Evolutionary conservation across 1,284 basidiomycete species (phyloP).

Genomic region (Sporisorium iseilematis-ciliati): DNA sequence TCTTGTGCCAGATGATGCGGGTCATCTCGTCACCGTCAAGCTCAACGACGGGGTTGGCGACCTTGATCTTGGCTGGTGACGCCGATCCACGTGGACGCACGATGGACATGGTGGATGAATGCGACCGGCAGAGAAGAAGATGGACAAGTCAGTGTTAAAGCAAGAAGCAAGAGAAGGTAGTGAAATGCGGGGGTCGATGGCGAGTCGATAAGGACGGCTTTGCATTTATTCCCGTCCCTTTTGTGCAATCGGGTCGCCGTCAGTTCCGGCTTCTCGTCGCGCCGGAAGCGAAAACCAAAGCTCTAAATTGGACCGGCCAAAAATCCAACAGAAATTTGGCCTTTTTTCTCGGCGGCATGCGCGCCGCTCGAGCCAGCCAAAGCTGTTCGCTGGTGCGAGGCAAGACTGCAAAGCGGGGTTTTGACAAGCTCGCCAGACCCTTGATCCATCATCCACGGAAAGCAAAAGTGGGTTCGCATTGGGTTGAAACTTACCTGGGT

Average conservation of each 20-base stretch:
- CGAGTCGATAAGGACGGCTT: background rate
- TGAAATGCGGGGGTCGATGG: background rate
- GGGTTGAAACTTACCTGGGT: slow-evolving; percentile 29
- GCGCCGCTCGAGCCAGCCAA: no score
- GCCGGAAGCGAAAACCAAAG: no score
- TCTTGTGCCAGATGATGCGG: slow-evolving; percentile 89
- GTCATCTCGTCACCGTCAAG: slow-evolving; percentile 73
- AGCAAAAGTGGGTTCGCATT: background rate
- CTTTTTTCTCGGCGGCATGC: background rate
- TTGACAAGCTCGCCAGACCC: slow-evolving; percentile 2
- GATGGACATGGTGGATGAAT: slow-evolving; percentile 30
- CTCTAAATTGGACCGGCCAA: background rate
- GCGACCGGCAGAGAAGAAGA: background rate
- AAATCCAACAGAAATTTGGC: slow-evolving; percentile 4
- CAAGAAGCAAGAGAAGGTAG: background rate
- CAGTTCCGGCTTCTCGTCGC: slow-evolving; percentile 25
- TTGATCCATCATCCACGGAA: no score
- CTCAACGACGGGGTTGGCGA: slow-evolving; percentile 93
- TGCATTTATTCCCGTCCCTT: no score
- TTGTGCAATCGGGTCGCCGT: slow-evolving; percentile 7
- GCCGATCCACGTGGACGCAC: slow-evolving; percentile 44
- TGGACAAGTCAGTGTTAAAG: background rate
- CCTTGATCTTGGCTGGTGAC: slow-evolving; percentile 75
- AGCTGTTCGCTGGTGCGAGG: no score
- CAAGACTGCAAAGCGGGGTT: background rate